phyloP scores from a whole-genome alignment of 257 asterid species.

The Ajuga chamaepitys region DNA sequence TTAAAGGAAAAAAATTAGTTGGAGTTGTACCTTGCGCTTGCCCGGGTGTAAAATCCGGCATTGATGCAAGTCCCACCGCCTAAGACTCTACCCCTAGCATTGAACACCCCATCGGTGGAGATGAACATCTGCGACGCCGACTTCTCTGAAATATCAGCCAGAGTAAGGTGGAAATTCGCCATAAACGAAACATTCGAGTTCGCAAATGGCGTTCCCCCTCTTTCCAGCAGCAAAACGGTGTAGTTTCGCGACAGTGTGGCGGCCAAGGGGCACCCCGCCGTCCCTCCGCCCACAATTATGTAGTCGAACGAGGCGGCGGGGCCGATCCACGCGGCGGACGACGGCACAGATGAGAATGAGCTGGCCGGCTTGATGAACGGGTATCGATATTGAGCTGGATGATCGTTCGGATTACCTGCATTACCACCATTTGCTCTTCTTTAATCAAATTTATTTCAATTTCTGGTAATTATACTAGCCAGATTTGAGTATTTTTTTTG shows the following conservation, averaged over 20 bases:
- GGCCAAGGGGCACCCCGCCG: slow-evolving; percentile 96
- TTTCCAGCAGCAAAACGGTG: slow-evolving; percentile 68
- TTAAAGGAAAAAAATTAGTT: background rate
- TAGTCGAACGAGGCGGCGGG: slow-evolving; percentile 45
- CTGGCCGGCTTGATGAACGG: slow-evolving; percentile 58
- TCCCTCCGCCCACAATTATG: slow-evolving; percentile 91
- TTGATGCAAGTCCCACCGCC: slow-evolving; percentile 89
- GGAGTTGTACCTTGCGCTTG: slow-evolving; percentile 67
- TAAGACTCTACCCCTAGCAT: slow-evolving; percentile 75
- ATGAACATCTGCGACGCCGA: slow-evolving; percentile 86
- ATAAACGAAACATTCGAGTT: slow-evolving; percentile 73
- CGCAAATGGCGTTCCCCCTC: slow-evolving; percentile 90
- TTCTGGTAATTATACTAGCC: background rate
- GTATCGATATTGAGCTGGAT: slow-evolving; percentile 44
- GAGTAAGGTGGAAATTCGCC: slow-evolving; percentile 69
- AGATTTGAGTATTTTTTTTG: background rate
- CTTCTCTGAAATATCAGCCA: slow-evolving; percentile 70
- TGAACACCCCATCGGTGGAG: slow-evolving; percentile 90
- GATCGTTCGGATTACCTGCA: slow-evolving; percentile 30
- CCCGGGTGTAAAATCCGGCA: slow-evolving; percentile 93
- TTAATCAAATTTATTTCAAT: background rate
- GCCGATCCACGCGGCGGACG: slow-evolving; percentile 18
- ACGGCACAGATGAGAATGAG: slow-evolving; percentile 36
- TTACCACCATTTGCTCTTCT: background rate
- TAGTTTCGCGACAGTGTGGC: slow-evolving; percentile 70